Evolutionary conservation across 139 green algal species (phyloP), one percentile per base, ranked within the genome.

Genomic region (Auxenochlorella pyrenoidosa): DNA sequence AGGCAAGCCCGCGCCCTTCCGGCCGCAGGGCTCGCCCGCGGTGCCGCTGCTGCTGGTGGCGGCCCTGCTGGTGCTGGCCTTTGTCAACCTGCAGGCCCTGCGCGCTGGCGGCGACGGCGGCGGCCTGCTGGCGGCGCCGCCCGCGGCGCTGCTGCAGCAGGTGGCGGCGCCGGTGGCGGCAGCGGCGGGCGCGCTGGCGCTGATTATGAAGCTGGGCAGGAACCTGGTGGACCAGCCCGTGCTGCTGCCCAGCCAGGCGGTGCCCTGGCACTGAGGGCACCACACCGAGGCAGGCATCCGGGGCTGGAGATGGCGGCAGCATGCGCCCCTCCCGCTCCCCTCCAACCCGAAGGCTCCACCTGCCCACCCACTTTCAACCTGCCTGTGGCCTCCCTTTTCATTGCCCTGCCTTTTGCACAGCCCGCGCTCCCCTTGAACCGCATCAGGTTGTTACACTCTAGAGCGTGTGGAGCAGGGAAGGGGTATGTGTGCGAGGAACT

Each of bases 181-280:
- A 44, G 90, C 92, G 12, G 63, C 86, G 34, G 79, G 81, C 0
- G 75, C 96, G 75, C 66, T 97, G 66, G n/a, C 58, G 30, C 70
- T 91, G 65, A 85, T 96, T 43, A 75, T 93, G 24, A 88, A 88
- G 83, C 91, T 92, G 60, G 95, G 95, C n/a, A 90, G 86, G 47
- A 40, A 86, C 30, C 80, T 97, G 75, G 94, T 96, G 15, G 92
- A 95, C 88, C 79, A 85, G 81, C 95, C 95, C 38, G 90, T 94
- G 91, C 93, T 97, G 66, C 93, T 93, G 68, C 94, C 93, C 1
- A 88, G 95, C 38, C 88, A 95, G 75, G 90, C 93, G 10, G 79
- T 92, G 66, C 89, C 90, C 60, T 94, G 91, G 90, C 80, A 85
- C 40, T 85, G 80, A 85, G 18, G 34, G 34, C 30, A 43, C 70